Evolutionary conservation across 352 stramenopile genomes (phyloP).

Genomic region (Pythium folliculosum): DNA sequence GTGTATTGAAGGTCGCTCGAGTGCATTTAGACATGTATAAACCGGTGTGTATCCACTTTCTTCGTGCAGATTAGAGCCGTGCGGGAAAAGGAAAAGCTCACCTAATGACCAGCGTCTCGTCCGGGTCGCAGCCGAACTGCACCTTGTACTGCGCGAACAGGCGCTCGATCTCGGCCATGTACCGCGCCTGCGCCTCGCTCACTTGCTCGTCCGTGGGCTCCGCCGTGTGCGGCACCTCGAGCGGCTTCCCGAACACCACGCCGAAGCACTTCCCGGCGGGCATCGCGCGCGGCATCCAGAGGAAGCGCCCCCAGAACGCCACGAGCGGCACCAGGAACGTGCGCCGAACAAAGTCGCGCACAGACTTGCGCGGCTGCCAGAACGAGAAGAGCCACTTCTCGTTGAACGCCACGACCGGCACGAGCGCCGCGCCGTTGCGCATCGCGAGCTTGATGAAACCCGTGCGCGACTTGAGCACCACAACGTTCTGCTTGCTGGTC

Average conservation of each 20-base stretch:
- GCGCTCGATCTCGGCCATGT: slow-evolving; percentile 54
- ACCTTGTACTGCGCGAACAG: slow-evolving; percentile 72
- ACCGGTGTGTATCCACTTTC: background rate
- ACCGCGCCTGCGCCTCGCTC: slow-evolving; percentile 43
- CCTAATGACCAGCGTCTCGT: slow-evolving; percentile 50
- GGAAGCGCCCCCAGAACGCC: slow-evolving; percentile 72
- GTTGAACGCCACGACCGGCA: slow-evolving; percentile 74
- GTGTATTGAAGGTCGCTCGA: background rate
- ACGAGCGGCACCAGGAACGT: slow-evolving; percentile 68
- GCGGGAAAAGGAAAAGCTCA: too few relatives aligned
- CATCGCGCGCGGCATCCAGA: slow-evolving; percentile 66
- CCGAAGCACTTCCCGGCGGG: slow-evolving; percentile 64
- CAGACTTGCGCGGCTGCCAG: slow-evolving; percentile 55
- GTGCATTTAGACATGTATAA: background rate
- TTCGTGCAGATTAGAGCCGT: too few relatives aligned
- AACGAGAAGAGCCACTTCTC: slow-evolving; percentile 81
- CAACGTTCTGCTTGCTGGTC: slow-evolving; percentile 55
- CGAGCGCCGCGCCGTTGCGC: slow-evolving; percentile 63
- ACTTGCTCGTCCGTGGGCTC: slow-evolving; percentile 65
- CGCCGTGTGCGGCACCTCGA: slow-evolving; percentile 48
- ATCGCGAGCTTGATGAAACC: slow-evolving; percentile 81
- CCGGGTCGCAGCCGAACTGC: slow-evolving; percentile 62
- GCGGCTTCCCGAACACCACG: slow-evolving; percentile 73
- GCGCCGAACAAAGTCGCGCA: slow-evolving; percentile 57
- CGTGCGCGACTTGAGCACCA: slow-evolving; percentile 70